phyloP scores from a whole-genome alignment of 2,329 filamentous ascomycete species.

The Pezicula radicicola region DNA sequence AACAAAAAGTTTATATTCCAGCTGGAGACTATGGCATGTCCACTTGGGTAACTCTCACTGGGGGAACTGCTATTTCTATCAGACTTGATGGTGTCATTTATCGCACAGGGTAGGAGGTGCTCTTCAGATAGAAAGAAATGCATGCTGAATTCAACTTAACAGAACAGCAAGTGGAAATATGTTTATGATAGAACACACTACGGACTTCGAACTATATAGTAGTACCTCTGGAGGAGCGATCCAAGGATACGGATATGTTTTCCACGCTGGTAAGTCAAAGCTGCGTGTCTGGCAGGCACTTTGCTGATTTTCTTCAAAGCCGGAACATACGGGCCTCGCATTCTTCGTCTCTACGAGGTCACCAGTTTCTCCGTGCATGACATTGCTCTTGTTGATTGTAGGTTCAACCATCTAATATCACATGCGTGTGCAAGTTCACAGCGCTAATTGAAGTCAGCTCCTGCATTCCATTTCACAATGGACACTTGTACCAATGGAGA shows the following conservation, averaged over 20 bases:
- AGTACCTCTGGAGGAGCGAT: slow-evolving; percentile 48
- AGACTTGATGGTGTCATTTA: slow-evolving; percentile 46
- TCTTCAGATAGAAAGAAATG: background rate
- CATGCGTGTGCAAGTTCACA: no score
- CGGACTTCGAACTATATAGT: slow-evolving; percentile 52
- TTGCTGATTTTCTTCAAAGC: slow-evolving; percentile 9
- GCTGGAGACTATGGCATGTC: slow-evolving; percentile 42
- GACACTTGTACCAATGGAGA: slow-evolving; percentile 48
- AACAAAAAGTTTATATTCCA: slow-evolving; percentile 17
- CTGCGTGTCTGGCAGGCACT: no score
- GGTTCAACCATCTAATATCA: background rate
- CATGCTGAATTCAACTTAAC: background rate
- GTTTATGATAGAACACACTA: slow-evolving; percentile 46
- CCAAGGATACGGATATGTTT: slow-evolving; percentile 49
- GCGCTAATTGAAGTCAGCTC: slow-evolving; percentile 17
- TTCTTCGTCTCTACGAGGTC: slow-evolving; percentile 16
- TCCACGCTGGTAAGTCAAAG: slow-evolving; percentile 30
- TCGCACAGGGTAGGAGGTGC: background rate
- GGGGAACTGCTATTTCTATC: slow-evolving; percentile 44
- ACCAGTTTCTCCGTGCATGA: slow-evolving; percentile 22
- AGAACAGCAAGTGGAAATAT: slow-evolving; percentile 47
- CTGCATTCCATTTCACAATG: slow-evolving; percentile 39
- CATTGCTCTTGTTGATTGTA: slow-evolving; percentile 20
- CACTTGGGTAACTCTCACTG: slow-evolving; percentile 45
- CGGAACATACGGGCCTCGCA: slow-evolving; percentile 25